These are phyloP conservation scores for Craterostigma plantagineum DNA, from an alignment of 257 asterid genomes.

Conservation along the genomic window DNA sequence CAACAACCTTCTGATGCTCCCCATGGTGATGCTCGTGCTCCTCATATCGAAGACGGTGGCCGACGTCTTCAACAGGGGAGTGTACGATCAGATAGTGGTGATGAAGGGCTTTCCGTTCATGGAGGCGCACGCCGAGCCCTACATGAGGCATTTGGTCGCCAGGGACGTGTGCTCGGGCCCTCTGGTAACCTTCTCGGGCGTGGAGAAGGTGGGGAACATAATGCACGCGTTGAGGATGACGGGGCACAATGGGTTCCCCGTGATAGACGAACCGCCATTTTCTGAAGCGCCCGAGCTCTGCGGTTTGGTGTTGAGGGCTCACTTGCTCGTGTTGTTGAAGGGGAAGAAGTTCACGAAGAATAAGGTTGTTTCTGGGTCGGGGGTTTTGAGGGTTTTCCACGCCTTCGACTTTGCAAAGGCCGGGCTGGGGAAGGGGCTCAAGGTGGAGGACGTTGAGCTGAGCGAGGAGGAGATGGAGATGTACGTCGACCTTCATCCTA, in stretches of 20 bases:
- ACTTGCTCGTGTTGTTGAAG: conserved; percentile 57
- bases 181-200: conserved; percentile 47
- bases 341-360: conserved; percentile 44
- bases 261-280: conserved; percentile 79
- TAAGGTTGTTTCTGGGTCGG: conserved; percentile 26
- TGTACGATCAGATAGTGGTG: conserved; percentile 79
- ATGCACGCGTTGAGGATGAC: conserved; percentile 43
- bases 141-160: conserved; percentile 72
- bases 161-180: conserved; percentile 94
- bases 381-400: conserved; percentile 25
- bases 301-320: conserved; percentile 80
- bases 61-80: conserved; percentile 65
- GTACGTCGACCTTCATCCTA: conserved; percentile 88
- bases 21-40: conserved; percentile 79
- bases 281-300: conserved; percentile 63
- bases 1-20: conserved; percentile 77
- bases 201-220: conserved; percentile 68
- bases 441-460: conserved; percentile 56
- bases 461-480: conserved; percentile 73
- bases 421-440: conserved; percentile 82
- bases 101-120: conserved; percentile 89
- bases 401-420: conserved; percentile 84
- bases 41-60: conserved; percentile 90
- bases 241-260: conserved; percentile 79
- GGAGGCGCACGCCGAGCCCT: conserved; percentile 93